phyloP scores from a whole-genome alignment of 805 yeast genomes.

The Lipomyces yamanashiensis region DNA sequence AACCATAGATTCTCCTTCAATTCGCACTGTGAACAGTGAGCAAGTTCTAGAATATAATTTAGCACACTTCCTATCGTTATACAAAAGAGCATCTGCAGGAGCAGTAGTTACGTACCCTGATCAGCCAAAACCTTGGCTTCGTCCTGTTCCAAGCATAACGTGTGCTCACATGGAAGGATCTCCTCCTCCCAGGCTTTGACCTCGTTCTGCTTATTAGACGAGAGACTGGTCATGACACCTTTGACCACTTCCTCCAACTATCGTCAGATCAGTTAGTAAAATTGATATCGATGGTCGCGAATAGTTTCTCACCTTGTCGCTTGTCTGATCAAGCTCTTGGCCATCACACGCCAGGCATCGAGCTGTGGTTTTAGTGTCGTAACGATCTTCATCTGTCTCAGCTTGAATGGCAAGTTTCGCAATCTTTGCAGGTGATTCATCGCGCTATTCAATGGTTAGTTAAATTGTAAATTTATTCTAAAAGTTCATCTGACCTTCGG shows the following conservation, averaged over 20 bases:
- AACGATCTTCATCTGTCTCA: conserved; percentile 65
- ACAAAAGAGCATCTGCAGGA: not conserved
- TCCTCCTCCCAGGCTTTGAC: conserved; percentile 92
- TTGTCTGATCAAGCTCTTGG: conserved; percentile 16
- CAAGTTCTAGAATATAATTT: conserved; percentile 20
- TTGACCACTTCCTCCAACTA: conserved; percentile 47
- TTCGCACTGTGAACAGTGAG: conserved; percentile 48
- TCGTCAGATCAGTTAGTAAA: not conserved
- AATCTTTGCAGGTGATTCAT: conserved; percentile 52
- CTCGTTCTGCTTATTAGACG: conserved; percentile 66
- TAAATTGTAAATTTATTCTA: conserved; percentile 8
- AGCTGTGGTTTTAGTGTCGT: conserved; percentile 52
- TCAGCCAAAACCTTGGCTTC: conserved; percentile 24
- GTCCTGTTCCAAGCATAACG: conserved; percentile 57
- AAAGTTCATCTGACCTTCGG: conserved; percentile 14
- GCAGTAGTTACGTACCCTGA: conserved; percentile 13
- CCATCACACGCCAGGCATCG: conserved; percentile 48
- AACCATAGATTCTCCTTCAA: conserved; percentile 85
- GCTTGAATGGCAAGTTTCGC: conserved; percentile 71
- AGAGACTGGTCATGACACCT: conserved; percentile 59
- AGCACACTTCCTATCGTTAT: not conserved
- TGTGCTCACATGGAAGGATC: conserved; percentile 77
- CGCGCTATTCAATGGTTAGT: conserved; percentile 31
- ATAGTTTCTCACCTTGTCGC: conserved; percentile 13
- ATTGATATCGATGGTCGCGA: not conserved